Base-by-base conservation (phyloP, 129 eudicot species). In the Escallonia rubra region DNA sequence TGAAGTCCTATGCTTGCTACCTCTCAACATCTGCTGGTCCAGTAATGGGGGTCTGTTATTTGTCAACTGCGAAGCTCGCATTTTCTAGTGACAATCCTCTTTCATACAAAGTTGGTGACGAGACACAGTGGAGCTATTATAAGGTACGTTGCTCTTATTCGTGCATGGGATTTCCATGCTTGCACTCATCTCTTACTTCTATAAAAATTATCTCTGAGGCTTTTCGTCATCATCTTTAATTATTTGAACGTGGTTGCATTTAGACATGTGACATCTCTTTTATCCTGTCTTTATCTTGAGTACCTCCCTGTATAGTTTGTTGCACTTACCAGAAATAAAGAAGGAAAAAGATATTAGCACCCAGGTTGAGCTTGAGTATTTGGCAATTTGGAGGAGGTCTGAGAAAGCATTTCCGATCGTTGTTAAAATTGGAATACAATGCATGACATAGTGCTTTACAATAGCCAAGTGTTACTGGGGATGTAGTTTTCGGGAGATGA, bases 21-120 rank as follows among this genome's bases (percentile, higher is more conserved):
- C 84, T 92, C 49, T 92, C 98, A 63, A 92, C 98, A 13, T 92
- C 98, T 68, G 96, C 96, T 43, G 98, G 98, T 48, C 98, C 98
- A 4, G 96, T 92, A 44, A 84, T 86, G 89, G 98, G 98, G 65
- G 74, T 78, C 62, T 67, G 88, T n/a, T 92, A 92, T 77, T 65
- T 83, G 70, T 92, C 98, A 58, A 77, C 89, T 13, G 96, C 86
- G 64, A 92, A 92, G 65, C 80, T 92, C 8, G 98, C 96, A 47
- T 92, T 92, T 81, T 83, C 80, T 51, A 88, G 98, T 57, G 98
- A 92, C 80, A 81, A 61, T 74, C 98, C 98, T 39, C 96, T 92
- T 66, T 92, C 98, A 9, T 92, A 92, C 66, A 88, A 86, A 83
- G 86, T 65, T 66, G 83, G 83, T 60, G 96, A 84, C 42, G 84